Conservation (phyloP, 768 basidiomycete genomes). For the Lentinula aciculospora region DNA sequence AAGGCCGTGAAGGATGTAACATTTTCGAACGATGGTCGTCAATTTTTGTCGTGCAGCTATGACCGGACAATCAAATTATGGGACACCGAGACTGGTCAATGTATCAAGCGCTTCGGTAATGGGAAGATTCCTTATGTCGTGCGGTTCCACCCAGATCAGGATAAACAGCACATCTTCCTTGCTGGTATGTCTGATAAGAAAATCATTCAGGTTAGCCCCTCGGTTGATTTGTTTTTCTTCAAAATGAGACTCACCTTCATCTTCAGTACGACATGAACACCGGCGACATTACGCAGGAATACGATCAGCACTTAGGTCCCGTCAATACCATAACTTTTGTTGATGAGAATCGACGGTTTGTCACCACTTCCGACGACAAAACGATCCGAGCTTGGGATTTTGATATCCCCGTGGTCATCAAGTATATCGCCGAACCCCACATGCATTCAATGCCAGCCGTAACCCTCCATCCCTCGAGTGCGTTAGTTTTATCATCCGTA, state of each 20-base stretch:
- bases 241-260: too few relatives aligned
- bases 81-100: conserved; percentile 99
- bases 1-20: conserved; percentile 96
- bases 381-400: conserved; percentile 99
- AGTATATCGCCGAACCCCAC: conserved; percentile 97
- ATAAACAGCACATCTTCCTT: conserved; percentile 93
- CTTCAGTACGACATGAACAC: conserved; percentile 96
- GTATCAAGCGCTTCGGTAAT: conserved; percentile 93
- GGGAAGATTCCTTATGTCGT: conserved; percentile 97
- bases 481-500: conserved; percentile 26
- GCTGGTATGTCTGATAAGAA: conserved; percentile 99
- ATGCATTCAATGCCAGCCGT: conserved; percentile 99
- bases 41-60: conserved; percentile 89
- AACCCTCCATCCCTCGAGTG: conserved; percentile 91
- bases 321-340: conserved; percentile 99
- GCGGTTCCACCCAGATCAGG: conserved; percentile 91
- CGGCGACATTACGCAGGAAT: conserved; percentile 95
- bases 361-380: conserved; percentile 98
- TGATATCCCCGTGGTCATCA: conserved; percentile 99
- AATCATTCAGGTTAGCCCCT: conserved; percentile 82
- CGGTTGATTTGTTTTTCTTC: too few relatives aligned
- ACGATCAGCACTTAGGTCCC: conserved; percentile 97
- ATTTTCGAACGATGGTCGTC: conserved; percentile 89
- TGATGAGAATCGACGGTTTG: conserved; percentile 94
- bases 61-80: conserved; percentile 98